Percentiles rank a stretch among this genome's conserved stretches.
Evolutionary conservation across 306 rosid species (phyloP).

Genomic region (Cucurbita pepo): DNA sequence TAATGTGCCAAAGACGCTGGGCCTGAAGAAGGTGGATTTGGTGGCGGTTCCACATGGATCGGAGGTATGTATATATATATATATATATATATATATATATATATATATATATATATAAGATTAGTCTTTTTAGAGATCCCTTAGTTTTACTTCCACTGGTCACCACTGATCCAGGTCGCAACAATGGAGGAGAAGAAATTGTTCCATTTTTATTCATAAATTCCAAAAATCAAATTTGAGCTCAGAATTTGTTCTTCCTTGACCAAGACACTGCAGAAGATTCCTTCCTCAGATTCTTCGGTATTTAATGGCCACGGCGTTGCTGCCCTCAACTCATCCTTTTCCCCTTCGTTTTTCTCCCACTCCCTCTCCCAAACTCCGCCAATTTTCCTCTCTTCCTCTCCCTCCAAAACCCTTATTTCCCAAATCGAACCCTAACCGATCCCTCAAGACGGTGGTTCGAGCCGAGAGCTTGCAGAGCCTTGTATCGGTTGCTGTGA

Average conservation of each 20-base stretch:
- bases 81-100: too few species aligned
- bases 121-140: too few species aligned
- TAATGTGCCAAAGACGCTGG: too few species aligned
- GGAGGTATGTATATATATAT: too few species aligned
- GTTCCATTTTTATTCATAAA: background rate
- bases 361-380: constrained; percentile 8
- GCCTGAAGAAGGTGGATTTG: too few species aligned
- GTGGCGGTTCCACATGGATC: too few species aligned
- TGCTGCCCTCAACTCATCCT: constrained; percentile 1
- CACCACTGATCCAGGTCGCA: background rate
- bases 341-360: constrained; percentile 15
- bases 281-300: background rate
- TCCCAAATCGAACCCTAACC: constrained; percentile 1
- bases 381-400: background rate
- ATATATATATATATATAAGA: too few species aligned
- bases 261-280: background rate
- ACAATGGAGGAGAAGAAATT: background rate
- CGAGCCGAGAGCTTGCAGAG: constrained; percentile 23
- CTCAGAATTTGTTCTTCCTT: background rate
- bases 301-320: constrained; percentile 4
- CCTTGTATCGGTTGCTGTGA: constrained; percentile 32
- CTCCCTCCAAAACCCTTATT: constrained; percentile 1
- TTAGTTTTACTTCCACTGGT: background rate
- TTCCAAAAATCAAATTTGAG: background rate
- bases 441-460: constrained; percentile 11